Evolutionary conservation across 805 yeast genomes (phyloP), one percentile per base, ranked within the genome.

Genomic region (Starmerella etchellsii): DNA sequence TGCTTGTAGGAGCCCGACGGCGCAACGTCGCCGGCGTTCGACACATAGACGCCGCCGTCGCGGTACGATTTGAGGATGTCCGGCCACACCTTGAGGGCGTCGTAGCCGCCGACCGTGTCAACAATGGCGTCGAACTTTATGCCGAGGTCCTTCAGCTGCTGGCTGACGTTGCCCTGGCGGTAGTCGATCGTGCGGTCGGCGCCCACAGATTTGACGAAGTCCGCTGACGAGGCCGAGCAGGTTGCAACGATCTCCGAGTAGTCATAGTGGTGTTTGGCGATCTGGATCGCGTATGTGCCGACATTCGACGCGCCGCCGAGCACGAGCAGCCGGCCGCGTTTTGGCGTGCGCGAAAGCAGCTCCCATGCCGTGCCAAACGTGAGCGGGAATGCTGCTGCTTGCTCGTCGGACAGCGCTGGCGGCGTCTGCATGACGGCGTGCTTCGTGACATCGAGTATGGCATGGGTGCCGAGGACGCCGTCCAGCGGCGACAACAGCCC

Each of bases 241-340:
- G 75, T 66, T 21, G 72, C 75, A 4, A 72, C 76, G 19, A 82
- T 70, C 11, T 67, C 66, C 21, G 61, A 60, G 8, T 74, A 72
- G 2, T 65, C 59, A 41, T 64, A 64, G 35, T 60, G 55, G 30
- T 67, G 56, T 55, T 71, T 76, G 9, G 78, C 73, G 31, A 80
- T 56, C 56, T 76, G 81, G 27, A 73, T 62, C 3, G 69, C 64
- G 44, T 64, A 67, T 23, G 67, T 55, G 19, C 87, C 85, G 14
- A 79, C 85, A 13, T 77, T 61, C 1, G 93, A 75, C 8, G 81
- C 76, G 21, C 80, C 88, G 29, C 94, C 94, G 35, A 80, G 62
- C 18, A 82, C 67, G 36, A 81, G 63, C 31, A 46, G 37, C 19
- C 21, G 31, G 3, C 47, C 47, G 14, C 14, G 14, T 21, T 34